A percentile compares a stretch with the other conserved stretches of the same genome.
Conservation (phyloP, 2,329 filamentous ascomycete genomes). For the Colletotrichum orchidophilum region DNA sequence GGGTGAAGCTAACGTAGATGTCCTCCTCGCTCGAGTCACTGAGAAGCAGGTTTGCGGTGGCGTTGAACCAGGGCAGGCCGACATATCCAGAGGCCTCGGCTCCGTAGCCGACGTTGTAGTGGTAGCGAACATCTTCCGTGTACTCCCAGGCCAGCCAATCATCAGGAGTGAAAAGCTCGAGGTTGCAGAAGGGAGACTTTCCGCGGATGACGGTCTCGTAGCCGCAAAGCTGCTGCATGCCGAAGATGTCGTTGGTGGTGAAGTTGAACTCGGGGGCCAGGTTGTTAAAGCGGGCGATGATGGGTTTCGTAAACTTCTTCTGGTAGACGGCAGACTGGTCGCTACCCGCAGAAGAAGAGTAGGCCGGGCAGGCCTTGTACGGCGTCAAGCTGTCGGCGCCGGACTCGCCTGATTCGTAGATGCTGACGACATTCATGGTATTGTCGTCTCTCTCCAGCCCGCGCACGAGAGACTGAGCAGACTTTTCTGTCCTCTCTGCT, state of each 20-base stretch:
- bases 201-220: conserved; percentile 73
- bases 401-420: conserved; percentile 65
- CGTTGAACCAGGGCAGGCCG: conserved; percentile 74
- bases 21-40: conserved; percentile 57
- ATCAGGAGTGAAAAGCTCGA: conserved; percentile 66
- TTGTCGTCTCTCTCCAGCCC: conserved; percentile 64
- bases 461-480: conserved; percentile 65
- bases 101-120: conserved; percentile 74
- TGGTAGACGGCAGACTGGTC: conserved; percentile 61
- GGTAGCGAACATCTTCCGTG: conserved; percentile 70
- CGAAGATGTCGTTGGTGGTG: conserved; percentile 69
- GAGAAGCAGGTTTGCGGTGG: conserved; percentile 60
- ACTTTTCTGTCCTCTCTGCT: conserved; percentile 68
- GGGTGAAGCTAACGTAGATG: conserved; percentile 74
- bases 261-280: conserved; percentile 69
- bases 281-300: conserved; percentile 64
- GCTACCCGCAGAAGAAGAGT: conserved; percentile 65
- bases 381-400: conserved; percentile 71
- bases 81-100: conserved; percentile 64
- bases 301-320: conserved; percentile 67
- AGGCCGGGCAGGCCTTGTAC: conserved; percentile 72
- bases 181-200: conserved; percentile 68
- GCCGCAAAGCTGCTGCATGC: conserved; percentile 72
- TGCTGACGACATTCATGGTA: conserved; percentile 61
- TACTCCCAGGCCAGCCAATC: conserved; percentile 77